phyloP scores from a whole-genome alignment of 345 rosid species.

The Tarenaya hassleriana region DNA sequence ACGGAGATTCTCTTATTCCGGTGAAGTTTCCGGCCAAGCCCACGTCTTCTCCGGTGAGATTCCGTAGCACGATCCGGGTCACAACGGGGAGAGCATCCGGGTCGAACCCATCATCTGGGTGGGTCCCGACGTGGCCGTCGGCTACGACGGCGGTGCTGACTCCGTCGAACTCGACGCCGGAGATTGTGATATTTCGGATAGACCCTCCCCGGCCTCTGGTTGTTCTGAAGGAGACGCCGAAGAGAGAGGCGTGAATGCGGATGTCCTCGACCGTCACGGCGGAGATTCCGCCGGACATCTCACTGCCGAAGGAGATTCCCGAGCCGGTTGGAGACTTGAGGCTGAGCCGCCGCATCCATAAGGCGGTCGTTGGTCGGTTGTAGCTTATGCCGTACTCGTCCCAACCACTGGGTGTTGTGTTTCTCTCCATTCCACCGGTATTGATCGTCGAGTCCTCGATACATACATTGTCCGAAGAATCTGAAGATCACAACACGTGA shows the following conservation, averaged over 20 bases:
- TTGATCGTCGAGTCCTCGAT: slow-evolving; percentile 67
- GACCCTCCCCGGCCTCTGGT: slow-evolving; percentile 83
- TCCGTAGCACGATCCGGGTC: slow-evolving; percentile 37
- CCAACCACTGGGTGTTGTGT: slow-evolving; percentile 92
- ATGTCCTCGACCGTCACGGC: slow-evolving; percentile 46
- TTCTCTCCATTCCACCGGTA: too few species aligned
- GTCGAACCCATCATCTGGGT: slow-evolving; percentile 71
- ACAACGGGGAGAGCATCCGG: slow-evolving; percentile 61
- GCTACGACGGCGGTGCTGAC: slow-evolving; percentile 46
- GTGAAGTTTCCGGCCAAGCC: slow-evolving; percentile 59
- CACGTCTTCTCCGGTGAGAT: slow-evolving; percentile 55
- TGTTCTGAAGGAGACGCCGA: slow-evolving; percentile 69
- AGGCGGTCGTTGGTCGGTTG: slow-evolving; percentile 49
- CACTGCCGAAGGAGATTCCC: slow-evolving; percentile 83
- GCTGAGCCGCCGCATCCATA: slow-evolving; percentile 54
- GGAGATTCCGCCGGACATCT: slow-evolving; percentile 95
- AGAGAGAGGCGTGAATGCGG: slow-evolving; percentile 41
- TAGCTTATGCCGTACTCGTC: slow-evolving; percentile 83
- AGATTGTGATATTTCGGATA: slow-evolving; percentile 48
- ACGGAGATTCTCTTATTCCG: slow-evolving; percentile 65
- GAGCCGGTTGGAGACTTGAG: slow-evolving; percentile 72
- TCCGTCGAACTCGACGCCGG: slow-evolving; percentile 38
- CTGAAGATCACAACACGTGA: slow-evolving; percentile 32
- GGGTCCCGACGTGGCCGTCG: slow-evolving; percentile 56
- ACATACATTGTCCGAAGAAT: slow-evolving; percentile 83